Percentiles rank a stretch among this genome's conserved stretches.
Evolutionary conservation across 1,284 basidiomycete species (phyloP).

Genomic region (Erythrobasidium hasegawianum): DNA sequence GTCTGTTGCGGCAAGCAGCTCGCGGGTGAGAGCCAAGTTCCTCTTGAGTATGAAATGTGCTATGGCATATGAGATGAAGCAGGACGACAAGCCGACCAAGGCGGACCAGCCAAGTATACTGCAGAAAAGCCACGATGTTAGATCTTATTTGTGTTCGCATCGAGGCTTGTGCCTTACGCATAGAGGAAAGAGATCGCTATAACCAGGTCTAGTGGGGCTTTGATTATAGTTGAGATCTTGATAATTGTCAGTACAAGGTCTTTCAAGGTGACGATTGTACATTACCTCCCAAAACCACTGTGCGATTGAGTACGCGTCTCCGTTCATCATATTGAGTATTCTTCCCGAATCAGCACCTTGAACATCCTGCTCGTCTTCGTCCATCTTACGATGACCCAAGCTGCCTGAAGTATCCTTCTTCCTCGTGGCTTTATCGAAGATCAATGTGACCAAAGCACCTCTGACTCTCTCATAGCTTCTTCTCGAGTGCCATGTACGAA

Average conservation of each 20-base stretch:
- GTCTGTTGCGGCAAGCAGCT: conserved; percentile 68
- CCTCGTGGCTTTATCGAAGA: conserved; percentile 86
- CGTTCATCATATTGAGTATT: conserved; percentile 48
- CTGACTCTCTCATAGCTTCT: conserved; percentile 67
- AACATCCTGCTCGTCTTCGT: conserved; percentile 54
- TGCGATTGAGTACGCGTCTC: conserved; percentile 45
- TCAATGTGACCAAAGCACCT: conserved; percentile 69
- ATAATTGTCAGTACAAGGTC: no score
- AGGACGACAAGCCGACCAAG: conserved; percentile 73
- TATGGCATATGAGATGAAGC: conserved; percentile 70
- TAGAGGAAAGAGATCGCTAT: conserved; percentile 74
- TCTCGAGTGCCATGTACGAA: conserved; percentile 72
- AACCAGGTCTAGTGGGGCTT: conserved; percentile 71
- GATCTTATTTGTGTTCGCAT: no score
- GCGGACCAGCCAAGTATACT: conserved; percentile 78
- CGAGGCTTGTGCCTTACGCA: conserved; percentile 58
- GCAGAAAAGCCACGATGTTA: no score
- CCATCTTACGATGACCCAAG: conserved; percentile 49
- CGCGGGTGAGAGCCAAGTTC: conserved; percentile 44
- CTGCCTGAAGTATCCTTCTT: conserved; percentile 78
- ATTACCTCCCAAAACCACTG: conserved; percentile 30
- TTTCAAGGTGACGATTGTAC: neutral
- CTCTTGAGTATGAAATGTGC: conserved; percentile 61
- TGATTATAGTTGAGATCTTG: conserved; percentile 40
- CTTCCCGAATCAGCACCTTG: conserved; percentile 10